Conservation (phyloP, 768 basidiomycete genomes). For the Termitomyces sp. region DNA sequence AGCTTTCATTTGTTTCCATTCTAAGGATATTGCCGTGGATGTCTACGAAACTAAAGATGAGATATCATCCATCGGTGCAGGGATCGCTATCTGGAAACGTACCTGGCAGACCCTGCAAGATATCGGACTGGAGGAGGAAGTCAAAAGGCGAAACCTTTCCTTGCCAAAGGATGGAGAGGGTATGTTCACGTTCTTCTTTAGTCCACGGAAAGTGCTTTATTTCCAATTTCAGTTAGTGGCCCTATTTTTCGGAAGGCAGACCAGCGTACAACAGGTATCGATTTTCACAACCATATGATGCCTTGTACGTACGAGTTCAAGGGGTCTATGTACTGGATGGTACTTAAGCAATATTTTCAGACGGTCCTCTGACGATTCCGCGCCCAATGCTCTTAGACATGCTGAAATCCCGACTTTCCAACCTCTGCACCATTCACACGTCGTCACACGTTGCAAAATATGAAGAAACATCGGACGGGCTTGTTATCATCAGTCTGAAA, state of each 20-base stretch:
- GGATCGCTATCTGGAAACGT: slow-evolving; percentile 40
- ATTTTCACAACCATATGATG: slow-evolving; percentile 27
- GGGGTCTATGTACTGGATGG: background rate
- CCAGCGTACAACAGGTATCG: slow-evolving; percentile 20
- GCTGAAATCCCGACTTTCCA: slow-evolving; percentile 19
- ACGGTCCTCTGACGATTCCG: slow-evolving; percentile 23
- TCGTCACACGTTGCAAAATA: slow-evolving; percentile 20
- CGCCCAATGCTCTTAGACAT: slow-evolving; percentile 26
- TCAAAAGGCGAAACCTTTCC: slow-evolving; percentile 20
- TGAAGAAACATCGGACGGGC: background rate
- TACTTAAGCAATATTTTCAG: background rate
- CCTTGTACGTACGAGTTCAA: slow-evolving; percentile 12
- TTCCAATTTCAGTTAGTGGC: slow-evolving; percentile 14
- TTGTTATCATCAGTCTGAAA: slow-evolving; percentile 21
- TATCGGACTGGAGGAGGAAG: slow-evolving; percentile 33
- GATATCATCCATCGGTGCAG: slow-evolving; percentile 38
- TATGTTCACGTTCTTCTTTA: slow-evolving; percentile 2
- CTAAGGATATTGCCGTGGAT: slow-evolving; percentile 28
- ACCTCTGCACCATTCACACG: slow-evolving; percentile 26
- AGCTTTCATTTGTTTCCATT: slow-evolving; percentile 31
- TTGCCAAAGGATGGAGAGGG: slow-evolving; percentile 27
- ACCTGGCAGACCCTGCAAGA: slow-evolving; percentile 38
- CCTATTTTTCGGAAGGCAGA: slow-evolving; percentile 28
- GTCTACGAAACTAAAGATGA: slow-evolving; percentile 42
- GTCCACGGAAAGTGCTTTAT: background rate